These are phyloP conservation scores for Fimicolochytrium jonesii DNA, from an alignment of 192 early-diverging fungal species.

Conservation along the genomic window DNA sequence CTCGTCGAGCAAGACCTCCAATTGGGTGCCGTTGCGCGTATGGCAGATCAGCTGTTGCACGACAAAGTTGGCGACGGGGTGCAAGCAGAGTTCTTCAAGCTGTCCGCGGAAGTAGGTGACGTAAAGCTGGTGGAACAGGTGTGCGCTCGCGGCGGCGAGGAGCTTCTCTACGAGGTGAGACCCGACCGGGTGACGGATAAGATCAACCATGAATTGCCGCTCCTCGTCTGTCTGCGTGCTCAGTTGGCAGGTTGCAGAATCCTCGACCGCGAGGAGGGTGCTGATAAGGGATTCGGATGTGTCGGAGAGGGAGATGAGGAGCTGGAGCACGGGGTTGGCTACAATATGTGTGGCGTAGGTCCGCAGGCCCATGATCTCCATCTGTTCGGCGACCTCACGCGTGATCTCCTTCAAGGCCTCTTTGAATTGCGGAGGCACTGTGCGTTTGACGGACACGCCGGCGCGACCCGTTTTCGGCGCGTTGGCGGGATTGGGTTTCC, in stretches of 20 bases:
- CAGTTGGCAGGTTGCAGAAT: not conserved
- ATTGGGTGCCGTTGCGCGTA: conserved; percentile 54
- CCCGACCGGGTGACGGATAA: conserved; percentile 68
- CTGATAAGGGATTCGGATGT: conserved; percentile 16
- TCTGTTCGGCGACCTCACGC: conserved; percentile 35
- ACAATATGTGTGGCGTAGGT: conserved; percentile 59
- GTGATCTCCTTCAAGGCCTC: conserved; percentile 50
- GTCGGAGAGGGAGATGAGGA: conserved; percentile 30
- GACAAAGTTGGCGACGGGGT: conserved; percentile 79
- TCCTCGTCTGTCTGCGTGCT: conserved; percentile 15
- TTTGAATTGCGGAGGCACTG: conserved; percentile 63
- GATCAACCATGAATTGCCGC: conserved; percentile 37
- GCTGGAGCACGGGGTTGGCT: conserved; percentile 77
- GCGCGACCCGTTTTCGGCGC: too few relatives aligned
- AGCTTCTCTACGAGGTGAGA: conserved; percentile 79
- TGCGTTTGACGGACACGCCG: conserved; percentile 22
- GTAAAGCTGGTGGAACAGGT: conserved; percentile 62
- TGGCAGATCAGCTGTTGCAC: conserved; percentile 71
- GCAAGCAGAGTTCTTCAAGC: conserved; percentile 56
- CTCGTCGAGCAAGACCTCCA: conserved; percentile 64
- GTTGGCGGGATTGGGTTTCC: conserved; percentile 3
- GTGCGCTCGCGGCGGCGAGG: conserved; percentile 12
- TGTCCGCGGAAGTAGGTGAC: conserved; percentile 58
- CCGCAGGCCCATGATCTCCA: conserved; percentile 51
- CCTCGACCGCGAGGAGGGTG: conserved; percentile 8